Percentiles rank a stretch among this genome's conserved stretches.
phyloP scores from a whole-genome alignment of 495 filamentous ascomycete genomes.

The Cairneyella variabilis region DNA sequence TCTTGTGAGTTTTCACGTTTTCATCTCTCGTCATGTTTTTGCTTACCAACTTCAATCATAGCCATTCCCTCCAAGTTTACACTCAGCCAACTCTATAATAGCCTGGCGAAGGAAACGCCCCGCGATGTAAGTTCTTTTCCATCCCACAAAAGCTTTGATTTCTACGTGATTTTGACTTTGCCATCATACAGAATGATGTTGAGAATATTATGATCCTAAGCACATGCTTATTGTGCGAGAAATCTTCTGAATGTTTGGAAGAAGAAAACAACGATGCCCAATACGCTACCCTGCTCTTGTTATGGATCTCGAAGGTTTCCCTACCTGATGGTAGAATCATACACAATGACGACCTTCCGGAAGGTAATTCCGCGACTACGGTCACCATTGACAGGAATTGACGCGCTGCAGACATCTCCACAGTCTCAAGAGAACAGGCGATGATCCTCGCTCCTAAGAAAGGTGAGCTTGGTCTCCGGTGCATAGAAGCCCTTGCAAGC shows the following conservation, averaged over 20 bases:
- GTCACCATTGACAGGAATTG: not conserved
- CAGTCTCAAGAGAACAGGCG: not conserved
- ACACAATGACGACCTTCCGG: conserved; percentile 14
- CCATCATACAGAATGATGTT: not conserved
- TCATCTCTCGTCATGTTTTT: too few relatives aligned
- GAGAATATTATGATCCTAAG: conserved; percentile 11
- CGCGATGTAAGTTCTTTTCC: too few relatives aligned
- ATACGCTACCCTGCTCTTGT: conserved; percentile 1
- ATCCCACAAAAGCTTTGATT: too few relatives aligned
- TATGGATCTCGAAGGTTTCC: conserved; percentile 21
- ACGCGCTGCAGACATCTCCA: not conserved
- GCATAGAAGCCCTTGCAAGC: conserved; percentile 25
- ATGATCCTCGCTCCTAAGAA: conserved; percentile 7
- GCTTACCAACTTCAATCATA: too few relatives aligned
- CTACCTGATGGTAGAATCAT: conserved; percentile 16
- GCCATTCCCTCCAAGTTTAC: too few relatives aligned
- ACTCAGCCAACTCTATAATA: too few relatives aligned
- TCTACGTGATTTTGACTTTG: too few relatives aligned
- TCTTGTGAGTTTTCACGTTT: too few relatives aligned
- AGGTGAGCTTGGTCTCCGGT: conserved; percentile 3
- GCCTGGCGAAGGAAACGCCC: too few relatives aligned
- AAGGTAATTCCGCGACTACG: conserved; percentile 1
- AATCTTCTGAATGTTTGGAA: not conserved
- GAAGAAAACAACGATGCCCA: conserved; percentile 1
- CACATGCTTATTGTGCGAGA: conserved; percentile 5